Percentiles rank a stretch among this genome's conserved stretches.
Evolutionary conservation across 495 filamentous ascomycete species (phyloP).

Genomic region (Aspergillus biplanus): DNA sequence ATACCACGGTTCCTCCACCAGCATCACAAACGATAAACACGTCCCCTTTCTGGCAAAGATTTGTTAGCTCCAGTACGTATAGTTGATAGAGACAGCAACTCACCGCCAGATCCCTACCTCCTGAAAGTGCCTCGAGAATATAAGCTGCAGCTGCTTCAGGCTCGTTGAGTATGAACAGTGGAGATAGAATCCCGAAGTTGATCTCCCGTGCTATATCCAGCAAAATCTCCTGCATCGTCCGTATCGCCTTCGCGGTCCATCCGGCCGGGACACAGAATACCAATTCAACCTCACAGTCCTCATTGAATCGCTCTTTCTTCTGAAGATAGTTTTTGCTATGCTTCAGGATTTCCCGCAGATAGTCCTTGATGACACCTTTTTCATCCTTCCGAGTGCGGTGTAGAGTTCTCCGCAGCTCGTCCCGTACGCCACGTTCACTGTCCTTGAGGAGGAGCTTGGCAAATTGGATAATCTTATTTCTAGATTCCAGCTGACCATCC

Average conservation of each 20-base stretch:
- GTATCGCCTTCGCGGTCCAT: neutral
- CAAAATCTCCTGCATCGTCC: neutral
- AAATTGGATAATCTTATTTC: constrained; percentile 1
- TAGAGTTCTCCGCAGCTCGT: neutral
- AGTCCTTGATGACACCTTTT: neutral
- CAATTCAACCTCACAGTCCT: neutral
- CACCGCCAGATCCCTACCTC: neutral
- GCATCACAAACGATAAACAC: neutral
- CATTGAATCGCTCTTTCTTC: neutral
- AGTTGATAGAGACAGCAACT: neutral
- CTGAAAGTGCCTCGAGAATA: neutral
- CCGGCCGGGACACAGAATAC: constrained; percentile 1
- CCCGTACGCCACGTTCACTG: neutral
- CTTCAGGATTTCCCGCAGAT: neutral
- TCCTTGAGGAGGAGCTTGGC: neutral
- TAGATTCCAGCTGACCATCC: neutral
- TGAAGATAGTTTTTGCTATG: neutral
- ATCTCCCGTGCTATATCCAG: neutral
- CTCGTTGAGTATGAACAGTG: neutral
- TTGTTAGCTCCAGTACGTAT: neutral
- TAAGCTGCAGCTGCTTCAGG: neutral
- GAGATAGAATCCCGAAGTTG: neutral
- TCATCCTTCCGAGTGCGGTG: neutral
- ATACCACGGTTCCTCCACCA: neutral
- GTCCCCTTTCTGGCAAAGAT: neutral